Conservation (phyloP, 495 filamentous ascomycete species). For the Lepraria neglecta region DNA sequence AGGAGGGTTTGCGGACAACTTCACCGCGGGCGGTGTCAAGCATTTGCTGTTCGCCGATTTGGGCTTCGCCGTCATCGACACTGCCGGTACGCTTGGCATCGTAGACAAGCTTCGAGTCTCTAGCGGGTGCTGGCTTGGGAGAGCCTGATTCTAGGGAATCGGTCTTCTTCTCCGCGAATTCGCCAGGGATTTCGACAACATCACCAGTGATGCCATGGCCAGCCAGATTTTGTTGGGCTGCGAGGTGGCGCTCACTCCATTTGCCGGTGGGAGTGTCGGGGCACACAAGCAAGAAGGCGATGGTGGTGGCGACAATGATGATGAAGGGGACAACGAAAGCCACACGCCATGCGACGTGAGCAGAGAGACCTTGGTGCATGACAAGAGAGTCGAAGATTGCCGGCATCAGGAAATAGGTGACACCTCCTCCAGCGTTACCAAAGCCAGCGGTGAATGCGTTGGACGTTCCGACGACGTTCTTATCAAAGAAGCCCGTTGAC, state of each 20-base stretch:
- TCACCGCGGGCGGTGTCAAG: conserved; percentile 55
- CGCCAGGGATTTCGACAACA: conserved; percentile 49
- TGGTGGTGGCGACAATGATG: conserved; percentile 58
- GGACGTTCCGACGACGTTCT: conserved; percentile 86
- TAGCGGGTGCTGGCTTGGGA: conserved; percentile 32
- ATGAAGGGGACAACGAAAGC: conserved; percentile 79
- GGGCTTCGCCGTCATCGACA: conserved; percentile 45
- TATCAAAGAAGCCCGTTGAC: conserved; percentile 94
- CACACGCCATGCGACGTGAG: conserved; percentile 75
- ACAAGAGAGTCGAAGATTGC: conserved; percentile 83
- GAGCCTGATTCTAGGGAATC: conserved; percentile 33
- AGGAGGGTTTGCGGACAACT: conserved; percentile 58
- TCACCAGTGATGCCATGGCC: conserved; percentile 37
- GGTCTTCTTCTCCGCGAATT: conserved; percentile 48
- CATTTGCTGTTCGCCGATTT: conserved; percentile 50
- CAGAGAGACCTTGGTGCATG: conserved; percentile 44
- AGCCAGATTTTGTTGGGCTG: conserved; percentile 41
- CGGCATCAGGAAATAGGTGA: conserved; percentile 88
- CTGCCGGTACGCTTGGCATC: conserved; percentile 32
- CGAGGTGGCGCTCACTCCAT: conserved; percentile 66
- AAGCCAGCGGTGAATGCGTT: conserved; percentile 81
- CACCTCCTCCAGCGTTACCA: conserved; percentile 87
- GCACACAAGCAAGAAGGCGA: conserved; percentile 65
- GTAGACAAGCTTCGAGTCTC: conserved; percentile 41
- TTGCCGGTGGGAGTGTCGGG: conserved; percentile 80